Percentiles rank a stretch among this genome's conserved stretches.
These are phyloP conservation scores for Vigna angularis DNA, from an alignment of 306 rosid genomes.

Conservation along the genomic window DNA sequence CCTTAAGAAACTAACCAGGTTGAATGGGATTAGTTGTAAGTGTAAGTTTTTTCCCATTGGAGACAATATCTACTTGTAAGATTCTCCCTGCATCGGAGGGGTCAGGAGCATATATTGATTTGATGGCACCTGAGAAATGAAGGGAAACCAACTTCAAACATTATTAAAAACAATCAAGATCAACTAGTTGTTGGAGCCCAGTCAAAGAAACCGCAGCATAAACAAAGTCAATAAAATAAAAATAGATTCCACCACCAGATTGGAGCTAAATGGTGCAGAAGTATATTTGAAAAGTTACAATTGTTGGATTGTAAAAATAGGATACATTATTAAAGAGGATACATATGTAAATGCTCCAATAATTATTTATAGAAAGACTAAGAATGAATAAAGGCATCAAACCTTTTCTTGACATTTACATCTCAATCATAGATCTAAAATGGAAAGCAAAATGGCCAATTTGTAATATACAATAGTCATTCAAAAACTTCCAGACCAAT, in stretches of 20 bases:
- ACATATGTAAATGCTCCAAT: no score
- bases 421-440: constrained; percentile 10
- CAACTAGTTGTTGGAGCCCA: constrained; percentile 14
- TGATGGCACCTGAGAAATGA: constrained; percentile 69
- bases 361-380: no score
- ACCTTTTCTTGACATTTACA: background rate
- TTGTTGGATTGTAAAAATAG: background rate
- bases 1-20: constrained; percentile 67
- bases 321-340: background rate
- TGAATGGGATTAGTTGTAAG: constrained; percentile 80
- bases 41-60: constrained; percentile 64
- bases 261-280: constrained; percentile 13
- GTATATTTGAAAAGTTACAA: background rate
- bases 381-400: no score
- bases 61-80: constrained; percentile 78
- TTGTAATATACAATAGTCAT: constrained; percentile 5
- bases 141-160: constrained; percentile 45
- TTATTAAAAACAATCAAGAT: background rate
- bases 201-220: constrained; percentile 19
- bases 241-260: constrained; percentile 14
- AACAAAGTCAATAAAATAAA: constrained; percentile 19
- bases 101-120: constrained; percentile 79
- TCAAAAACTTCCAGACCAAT: constrained; percentile 9
- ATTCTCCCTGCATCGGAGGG: constrained; percentile 93
- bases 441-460: constrained; percentile 13